A percentile compares a stretch with the other conserved stretches of the same genome.
Conservation (phyloP, 257 asterid species). For the Ilex asprella region DNA sequence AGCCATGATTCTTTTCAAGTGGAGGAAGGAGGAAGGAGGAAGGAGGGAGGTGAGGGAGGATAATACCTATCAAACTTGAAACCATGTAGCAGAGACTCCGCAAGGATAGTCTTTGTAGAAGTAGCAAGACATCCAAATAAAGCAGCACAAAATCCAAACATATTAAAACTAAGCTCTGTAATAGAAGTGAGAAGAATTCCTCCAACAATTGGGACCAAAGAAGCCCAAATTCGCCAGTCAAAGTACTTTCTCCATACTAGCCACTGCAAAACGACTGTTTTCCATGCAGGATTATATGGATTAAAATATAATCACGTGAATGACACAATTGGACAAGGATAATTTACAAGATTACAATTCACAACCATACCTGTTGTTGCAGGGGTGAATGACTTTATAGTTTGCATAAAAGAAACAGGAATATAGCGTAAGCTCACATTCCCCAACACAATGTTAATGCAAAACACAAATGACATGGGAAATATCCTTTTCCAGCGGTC, state of each 20-base stretch:
- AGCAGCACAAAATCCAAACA: constrained; percentile 74
- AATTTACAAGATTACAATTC: too few relatives aligned
- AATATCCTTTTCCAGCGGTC: constrained; percentile 80
- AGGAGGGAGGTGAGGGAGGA: constrained; percentile 3
- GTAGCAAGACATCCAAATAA: constrained; percentile 80
- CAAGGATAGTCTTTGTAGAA: constrained; percentile 75
- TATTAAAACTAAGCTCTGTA: constrained; percentile 75
- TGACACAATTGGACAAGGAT: too few relatives aligned
- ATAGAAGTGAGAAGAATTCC: constrained; percentile 73
- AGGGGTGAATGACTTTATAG: constrained; percentile 78
- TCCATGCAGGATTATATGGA: not conserved
- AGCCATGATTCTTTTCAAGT: not conserved
- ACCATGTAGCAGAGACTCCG: constrained; percentile 71
- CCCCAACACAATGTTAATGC: constrained; percentile 75
- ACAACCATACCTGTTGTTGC: constrained; percentile 63
- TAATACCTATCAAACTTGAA: constrained; percentile 73
- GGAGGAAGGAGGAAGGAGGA: not conserved
- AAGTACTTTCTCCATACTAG: constrained; percentile 67
- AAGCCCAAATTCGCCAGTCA: constrained; percentile 75
- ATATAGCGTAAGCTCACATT: constrained; percentile 71
- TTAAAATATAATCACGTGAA: too few relatives aligned
- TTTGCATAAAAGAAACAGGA: constrained; percentile 86
- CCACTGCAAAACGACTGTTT: constrained; percentile 75
- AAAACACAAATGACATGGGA: constrained; percentile 76
- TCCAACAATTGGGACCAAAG: constrained; percentile 77